Evolutionary conservation across 176 grass and related monocot genomes (phyloP).

Genomic region (Lolium multiflorum): DNA sequence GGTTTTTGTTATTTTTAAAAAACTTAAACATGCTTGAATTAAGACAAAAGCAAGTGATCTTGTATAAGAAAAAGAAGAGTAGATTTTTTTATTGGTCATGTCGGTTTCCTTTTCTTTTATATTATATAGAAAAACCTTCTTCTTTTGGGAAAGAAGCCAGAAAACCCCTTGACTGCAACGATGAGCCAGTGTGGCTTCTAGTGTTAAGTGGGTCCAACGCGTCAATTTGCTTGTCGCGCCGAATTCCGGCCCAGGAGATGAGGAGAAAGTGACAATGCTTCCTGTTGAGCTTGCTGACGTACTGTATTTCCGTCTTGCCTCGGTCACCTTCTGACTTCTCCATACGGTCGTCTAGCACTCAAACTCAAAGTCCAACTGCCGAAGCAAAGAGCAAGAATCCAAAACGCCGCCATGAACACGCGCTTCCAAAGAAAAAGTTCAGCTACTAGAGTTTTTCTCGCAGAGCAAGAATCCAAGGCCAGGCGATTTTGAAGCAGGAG

Average conservation of each 20-base stretch:
- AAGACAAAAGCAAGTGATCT: no score
- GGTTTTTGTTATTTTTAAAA: no score
- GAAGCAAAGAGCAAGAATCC: not conserved
- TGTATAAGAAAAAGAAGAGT: no score
- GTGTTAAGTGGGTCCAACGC: not conserved
- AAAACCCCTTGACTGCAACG: not conserved
- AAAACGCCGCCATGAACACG: constrained; percentile 12
- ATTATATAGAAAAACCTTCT: not conserved
- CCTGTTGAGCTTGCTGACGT: not conserved
- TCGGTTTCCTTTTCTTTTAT: not conserved
- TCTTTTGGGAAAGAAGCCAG: not conserved
- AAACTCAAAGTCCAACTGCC: not conserved
- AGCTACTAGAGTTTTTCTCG: not conserved
- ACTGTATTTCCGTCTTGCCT: not conserved
- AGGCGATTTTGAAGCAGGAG: not conserved
- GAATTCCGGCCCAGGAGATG: not conserved
- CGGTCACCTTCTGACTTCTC: not conserved
- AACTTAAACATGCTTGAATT: no score
- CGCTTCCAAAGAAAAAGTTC: not conserved
- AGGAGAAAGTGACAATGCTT: not conserved
- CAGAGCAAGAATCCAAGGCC: constrained; percentile 1
- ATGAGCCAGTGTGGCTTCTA: not conserved
- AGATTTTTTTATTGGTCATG: not conserved
- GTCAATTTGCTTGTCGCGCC: not conserved
- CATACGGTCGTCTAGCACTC: not conserved